Evolutionary conservation across 495 filamentous ascomycete species (phyloP), one percentile per base, ranked within the genome.

Genomic region (Penicillium longicatenatum): DNA sequence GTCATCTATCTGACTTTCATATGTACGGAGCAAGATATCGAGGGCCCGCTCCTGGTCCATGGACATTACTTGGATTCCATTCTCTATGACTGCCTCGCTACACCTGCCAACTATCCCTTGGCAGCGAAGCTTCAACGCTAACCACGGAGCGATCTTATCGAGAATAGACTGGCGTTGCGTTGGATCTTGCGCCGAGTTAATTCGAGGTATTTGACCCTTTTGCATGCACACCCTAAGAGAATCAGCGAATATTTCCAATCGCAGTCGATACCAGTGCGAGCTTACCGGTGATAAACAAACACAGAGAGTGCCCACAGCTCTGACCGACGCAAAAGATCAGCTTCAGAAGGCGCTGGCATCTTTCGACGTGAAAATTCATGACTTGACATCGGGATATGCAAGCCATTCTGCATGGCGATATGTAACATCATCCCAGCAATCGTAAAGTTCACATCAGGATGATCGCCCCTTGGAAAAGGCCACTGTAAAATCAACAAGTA

Each of bases 361-460:
- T 71, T 73, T 1, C 63, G 60, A 37, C 68, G 64, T 22, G 70
- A 69, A 41, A 82, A 82, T 33, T 82, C 79, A 51, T 81, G 78
- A 45, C 74, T 77, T 11, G 74, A 72, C 62, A 79, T 73, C 0
- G 76, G 76, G 14, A 78, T 74, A 55, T 82, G 79, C 4, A 82
- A 57, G 2, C 79, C 80, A 49, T 80, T 75, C 58, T 78, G 76
- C 76, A 80, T 81, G 22, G 78, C 76, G 30, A 78, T 64, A 43
- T 80, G 78, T 7, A 80, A 54, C 7, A 80, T 56, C 44, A 74
- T 64, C 0, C 78, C 78, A 17, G 67, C 70, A 20, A 82, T 26
- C 0, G 75, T 64, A 24, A 79, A 81, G 0, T 68, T 72, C 17
- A 70, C 59, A 44, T 82, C 80, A 8, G 70, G 66, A 42, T 68